Base-by-base conservation (phyloP, 2,329 filamentous ascomycete genomes). In the Pyrenophora teres region DNA sequence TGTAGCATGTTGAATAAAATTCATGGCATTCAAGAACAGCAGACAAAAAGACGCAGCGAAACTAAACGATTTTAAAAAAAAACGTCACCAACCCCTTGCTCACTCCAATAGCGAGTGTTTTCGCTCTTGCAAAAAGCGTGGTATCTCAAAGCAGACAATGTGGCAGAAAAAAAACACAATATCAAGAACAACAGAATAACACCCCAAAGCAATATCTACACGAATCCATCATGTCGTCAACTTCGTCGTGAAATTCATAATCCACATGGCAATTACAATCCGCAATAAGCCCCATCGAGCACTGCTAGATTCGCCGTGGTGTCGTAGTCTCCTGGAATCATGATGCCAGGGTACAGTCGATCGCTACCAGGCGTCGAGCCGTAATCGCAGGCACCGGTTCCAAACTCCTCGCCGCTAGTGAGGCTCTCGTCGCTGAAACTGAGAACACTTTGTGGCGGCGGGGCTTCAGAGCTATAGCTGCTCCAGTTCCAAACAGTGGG, bases 381-480 rank as follows among this genome's bases (percentile, higher is more conserved):
- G 35, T 61, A 68, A 2, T 71, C 68, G 27, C 60, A 68, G n/a
- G 52, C 44, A 18, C 62, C 65, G 30, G 60, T 65, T 30, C 63
- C 68, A 54, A 74, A 75, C 39, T 74, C 70, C 45, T 79, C 78
- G 2, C 82, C 80, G 13, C 81, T 83, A 13, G 77, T 83, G 50
- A 84, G 61, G 51, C 82, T 84, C 65, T 85, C 83, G 40, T 85
- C 83, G 5, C 81, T 84, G 54, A 84, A 82, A 68, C 82, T 84
- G 25, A 84, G 69, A 3, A 84, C 81, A 54, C 82, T 85, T 58
- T 81, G 81, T 25, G 81, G 71, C 0, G 68, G 64, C 12, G 67
- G 62, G 3, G 65, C 64, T 54, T 64, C 56, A 27, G 67, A 59
- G 50, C 56, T 52, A 46, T 62, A 57, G 47, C 63, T 57, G 18